Percentiles rank a stretch among this genome's conserved stretches.
phyloP scores from a whole-genome alignment of 2,329 filamentous ascomycete genomes.

The Neurospora sp. region DNA sequence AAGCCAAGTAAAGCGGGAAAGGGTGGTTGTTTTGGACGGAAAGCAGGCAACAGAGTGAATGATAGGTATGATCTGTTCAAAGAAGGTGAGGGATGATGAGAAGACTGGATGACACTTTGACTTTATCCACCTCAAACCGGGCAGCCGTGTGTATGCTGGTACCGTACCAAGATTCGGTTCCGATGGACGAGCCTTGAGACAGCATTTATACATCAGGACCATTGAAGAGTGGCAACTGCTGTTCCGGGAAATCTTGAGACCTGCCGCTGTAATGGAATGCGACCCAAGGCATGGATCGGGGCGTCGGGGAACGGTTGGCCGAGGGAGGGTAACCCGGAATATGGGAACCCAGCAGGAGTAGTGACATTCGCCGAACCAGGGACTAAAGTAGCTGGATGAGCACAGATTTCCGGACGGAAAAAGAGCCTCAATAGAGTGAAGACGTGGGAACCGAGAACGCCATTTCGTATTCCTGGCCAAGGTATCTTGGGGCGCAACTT shows the following conservation, averaged over 20 bases:
- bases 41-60: neutral
- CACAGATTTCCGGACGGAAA: neutral
- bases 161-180: neutral
- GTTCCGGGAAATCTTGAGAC: conserved; percentile 9
- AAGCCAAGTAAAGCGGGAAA: neutral
- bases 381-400: neutral
- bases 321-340: conserved; percentile 13
- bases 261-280: conserved; percentile 15
- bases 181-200: neutral
- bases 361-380: neutral
- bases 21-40: neutral
- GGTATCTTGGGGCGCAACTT: neutral
- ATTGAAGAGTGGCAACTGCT: conserved; percentile 5
- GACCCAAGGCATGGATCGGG: conserved; percentile 11
- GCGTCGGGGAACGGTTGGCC: conserved; percentile 9
- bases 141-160: neutral
- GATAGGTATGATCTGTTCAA: neutral
- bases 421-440: neutral
- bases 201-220: neutral
- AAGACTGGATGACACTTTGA: neutral
- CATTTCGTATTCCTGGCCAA: neutral
- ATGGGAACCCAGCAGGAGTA: conserved; percentile 8
- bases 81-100: neutral
- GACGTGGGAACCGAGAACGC: neutral
- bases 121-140: neutral